Conservation (phyloP, 2,329 filamentous ascomycete genomes). For the Beauveria bassiana region DNA sequence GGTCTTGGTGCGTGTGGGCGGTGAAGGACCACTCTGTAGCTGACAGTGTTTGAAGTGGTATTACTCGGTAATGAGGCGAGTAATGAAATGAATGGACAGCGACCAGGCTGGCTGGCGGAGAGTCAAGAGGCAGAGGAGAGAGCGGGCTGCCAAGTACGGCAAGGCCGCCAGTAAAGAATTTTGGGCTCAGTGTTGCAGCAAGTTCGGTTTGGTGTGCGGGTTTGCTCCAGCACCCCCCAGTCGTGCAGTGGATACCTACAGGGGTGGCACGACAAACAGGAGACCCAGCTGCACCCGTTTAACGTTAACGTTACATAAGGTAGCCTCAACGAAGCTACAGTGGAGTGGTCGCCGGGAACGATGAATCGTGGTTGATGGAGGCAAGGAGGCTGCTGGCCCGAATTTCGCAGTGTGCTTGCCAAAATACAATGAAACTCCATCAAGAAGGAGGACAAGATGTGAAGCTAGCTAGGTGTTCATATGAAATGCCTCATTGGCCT, state of each 20-base stretch:
- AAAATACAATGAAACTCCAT: background rate
- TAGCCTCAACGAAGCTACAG: background rate
- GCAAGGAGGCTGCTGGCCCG: background rate
- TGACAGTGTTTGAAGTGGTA: background rate
- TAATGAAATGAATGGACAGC: too few species aligned
- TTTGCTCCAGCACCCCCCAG: background rate
- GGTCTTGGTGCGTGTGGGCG: background rate
- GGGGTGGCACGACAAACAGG: too few species aligned
- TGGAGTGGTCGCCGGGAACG: background rate
- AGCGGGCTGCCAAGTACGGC: background rate
- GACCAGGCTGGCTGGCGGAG: too few species aligned
- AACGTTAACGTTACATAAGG: background rate
- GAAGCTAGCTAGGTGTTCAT: background rate
- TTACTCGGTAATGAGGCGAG: background rate
- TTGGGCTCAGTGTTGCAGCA: background rate
- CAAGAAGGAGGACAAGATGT: background rate
- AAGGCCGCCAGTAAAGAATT: background rate
- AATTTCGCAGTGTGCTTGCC: background rate
- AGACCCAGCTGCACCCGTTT: too few species aligned
- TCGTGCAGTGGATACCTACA: too few species aligned
- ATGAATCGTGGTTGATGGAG: background rate
- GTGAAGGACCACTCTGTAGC: background rate
- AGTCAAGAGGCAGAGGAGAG: background rate
- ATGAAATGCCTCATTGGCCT: background rate
- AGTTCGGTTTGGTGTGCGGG: background rate